Evolutionary conservation across 495 filamentous ascomycete species (phyloP), one percentile per base, ranked within the genome.

Genomic region (Aspergillus panamensis): DNA sequence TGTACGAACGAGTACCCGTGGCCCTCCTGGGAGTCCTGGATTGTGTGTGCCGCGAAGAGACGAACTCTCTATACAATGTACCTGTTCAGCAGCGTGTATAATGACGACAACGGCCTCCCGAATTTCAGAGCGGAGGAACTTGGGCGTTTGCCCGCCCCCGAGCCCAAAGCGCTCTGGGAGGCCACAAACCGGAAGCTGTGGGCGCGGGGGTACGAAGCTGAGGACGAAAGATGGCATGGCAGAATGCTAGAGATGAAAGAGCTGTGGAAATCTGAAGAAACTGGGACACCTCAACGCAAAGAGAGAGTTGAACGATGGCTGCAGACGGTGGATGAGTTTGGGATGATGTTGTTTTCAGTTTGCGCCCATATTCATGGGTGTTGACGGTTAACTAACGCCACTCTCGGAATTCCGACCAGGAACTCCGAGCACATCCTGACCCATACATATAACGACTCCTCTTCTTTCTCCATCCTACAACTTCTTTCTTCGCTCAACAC

Each of bases 11-110:
- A 67, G 17, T 25, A 62, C 63, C 21, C 67, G 61, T 0, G 73
- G 2, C 79, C 78, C 2, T 62, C 30, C 17, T 82, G 78, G 79
- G 77, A 81, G 60, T 70, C 72, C 3, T 82, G 77, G 78, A 79
- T 82, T 32, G 60, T 78, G 4, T 73, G 69, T 13, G 67, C 72
- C 12, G 62, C 78, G 13, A 81, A 79, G 53, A 70, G 76, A 16
- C 76, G 79, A 2, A 69, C 77, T 8, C 40, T 82, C 3, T 74
- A 69, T 37, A 64, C 69, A 0, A 77, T 80, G 73, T 80, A 80
- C 51, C 63, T 82, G n/a, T 78, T 82, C 53, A 73, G 65, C 49
- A 79, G 66, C 20, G 65, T 78, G 2, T 75, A 76, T 51, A 76
- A 73, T 16, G 47, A 66, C 1, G 60, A 73, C n/a, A 65, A 70